Evolutionary conservation across 257 asterid genomes (phyloP), one percentile per base, ranked within the genome.

Genomic region (Nicotiana obtusifolia): DNA sequence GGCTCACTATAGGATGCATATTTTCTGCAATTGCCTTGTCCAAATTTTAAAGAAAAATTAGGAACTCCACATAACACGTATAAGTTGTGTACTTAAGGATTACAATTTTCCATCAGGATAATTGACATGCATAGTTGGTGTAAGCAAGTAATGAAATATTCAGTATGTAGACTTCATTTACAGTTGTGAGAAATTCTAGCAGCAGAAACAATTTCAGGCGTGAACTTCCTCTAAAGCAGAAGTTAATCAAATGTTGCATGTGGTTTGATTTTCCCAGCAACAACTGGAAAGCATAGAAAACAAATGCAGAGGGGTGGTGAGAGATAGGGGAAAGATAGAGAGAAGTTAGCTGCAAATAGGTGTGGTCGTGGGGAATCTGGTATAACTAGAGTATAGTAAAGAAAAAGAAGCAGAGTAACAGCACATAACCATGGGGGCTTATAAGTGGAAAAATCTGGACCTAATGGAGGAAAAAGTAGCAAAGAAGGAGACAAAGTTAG

Each of bases 1-100:
- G 53, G 26, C 53, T 67, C 30, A 19, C 54, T 17, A 68, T 68
- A 19, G 30, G 54, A 35, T 30, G 17, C 10, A 54, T 68, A n/a
- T 68, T 68, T n/a, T 68, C 77, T 68, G 54, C 77, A 19, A 68
- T 68, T 10, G 76, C 52, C 52, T 66, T 66, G 20, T 66, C 53
- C 76, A 4, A 7, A 67, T 35, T 33, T 19, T 68, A 67, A 67
- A 67, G 75, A 19, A 35, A 16, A 2, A 31, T n/a, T 67, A 8
- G 22, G 28, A 67, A 67, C 28, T 9, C 54, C 77, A 4, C 30
- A 9, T 49, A 17, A 35, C 77, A 5, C 5, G 54, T 35, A 35
- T 4, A 19, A 68, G 28, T 67, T 67, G 54, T 66, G 5, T 10
- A 35, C 10, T 67, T 67, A 2, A 35, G 77, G 30, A 68, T 35